Percentiles rank a stretch among this genome's conserved stretches.
phyloP scores from a whole-genome alignment of 495 filamentous ascomycete species.

The Trichoderma gamsii region DNA sequence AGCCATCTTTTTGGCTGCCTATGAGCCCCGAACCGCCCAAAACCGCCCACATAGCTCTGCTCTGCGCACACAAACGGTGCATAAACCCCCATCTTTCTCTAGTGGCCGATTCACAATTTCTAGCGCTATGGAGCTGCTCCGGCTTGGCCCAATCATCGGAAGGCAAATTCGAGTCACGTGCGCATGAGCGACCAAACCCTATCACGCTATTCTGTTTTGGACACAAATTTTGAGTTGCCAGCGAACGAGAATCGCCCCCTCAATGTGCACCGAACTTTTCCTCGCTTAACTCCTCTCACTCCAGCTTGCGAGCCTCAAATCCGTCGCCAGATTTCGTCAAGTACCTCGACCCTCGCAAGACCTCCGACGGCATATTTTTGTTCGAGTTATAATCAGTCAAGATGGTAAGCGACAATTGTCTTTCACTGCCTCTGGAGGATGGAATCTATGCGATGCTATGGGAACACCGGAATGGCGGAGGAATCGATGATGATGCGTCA shows the following conservation, averaged over 20 bases:
- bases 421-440: not conserved
- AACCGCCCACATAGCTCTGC: not conserved
- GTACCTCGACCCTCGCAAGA: slow-evolving; percentile 42
- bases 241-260: slow-evolving; percentile 26
- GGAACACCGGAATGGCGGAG: not conserved
- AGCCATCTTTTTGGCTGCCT: slow-evolving; percentile 12
- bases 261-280: slow-evolving; percentile 24
- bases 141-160: not conserved
- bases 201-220: slow-evolving; percentile 14
- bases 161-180: slow-evolving; percentile 10
- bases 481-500: not conserved
- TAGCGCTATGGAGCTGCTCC: slow-evolving; percentile 8
- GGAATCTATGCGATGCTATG: slow-evolving; percentile 8
- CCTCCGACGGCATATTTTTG: slow-evolving; percentile 28
- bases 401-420: slow-evolving; percentile 46
- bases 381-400: slow-evolving; percentile 42
- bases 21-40: not conserved
- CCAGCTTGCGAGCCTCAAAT: slow-evolving; percentile 26
- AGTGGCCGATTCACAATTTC: slow-evolving; percentile 1
- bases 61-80: not conserved
- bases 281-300: slow-evolving; percentile 30
- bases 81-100: slow-evolving; percentile 2
- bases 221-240: slow-evolving; percentile 15
- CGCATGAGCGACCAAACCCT: slow-evolving; percentile 12
- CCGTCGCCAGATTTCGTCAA: slow-evolving; percentile 35